Evolutionary conservation across 352 stramenopile genomes (phyloP).

Genomic region (Pythium guiyangense): DNA sequence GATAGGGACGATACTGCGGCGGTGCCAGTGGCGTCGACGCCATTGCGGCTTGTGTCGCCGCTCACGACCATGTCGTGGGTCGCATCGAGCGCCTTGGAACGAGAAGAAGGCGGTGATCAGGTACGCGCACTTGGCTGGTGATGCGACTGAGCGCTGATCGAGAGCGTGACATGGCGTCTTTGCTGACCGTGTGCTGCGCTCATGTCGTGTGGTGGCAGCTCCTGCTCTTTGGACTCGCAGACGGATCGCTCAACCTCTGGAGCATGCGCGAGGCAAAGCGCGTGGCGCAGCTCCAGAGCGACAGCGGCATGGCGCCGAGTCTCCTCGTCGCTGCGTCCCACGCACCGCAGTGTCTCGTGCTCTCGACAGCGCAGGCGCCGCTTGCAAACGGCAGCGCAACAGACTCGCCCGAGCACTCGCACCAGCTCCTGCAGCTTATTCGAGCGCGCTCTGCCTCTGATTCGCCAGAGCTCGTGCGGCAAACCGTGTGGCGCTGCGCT

Average conservation of each 20-base stretch:
- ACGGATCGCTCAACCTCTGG: conserved; percentile 13
- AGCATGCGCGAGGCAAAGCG: conserved; percentile 2
- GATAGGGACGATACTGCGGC: neutral
- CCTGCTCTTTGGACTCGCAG: conserved; percentile 10
- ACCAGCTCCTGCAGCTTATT: too few species aligned
- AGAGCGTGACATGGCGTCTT: too few species aligned
- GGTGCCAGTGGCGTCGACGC: neutral
- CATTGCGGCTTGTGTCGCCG: conserved; percentile 1
- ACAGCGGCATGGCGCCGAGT: neutral
- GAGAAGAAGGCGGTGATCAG: neutral
- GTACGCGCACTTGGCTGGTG: conserved; percentile 2
- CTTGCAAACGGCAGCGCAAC: too few species aligned
- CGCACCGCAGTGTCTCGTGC: too few species aligned
- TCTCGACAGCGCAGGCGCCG: too few species aligned
- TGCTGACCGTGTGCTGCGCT: too few species aligned
- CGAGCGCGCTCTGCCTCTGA: neutral
- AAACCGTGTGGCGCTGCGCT: neutral
- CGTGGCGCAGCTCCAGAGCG: neutral
- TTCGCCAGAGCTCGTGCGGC: neutral
- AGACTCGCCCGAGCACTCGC: too few species aligned
- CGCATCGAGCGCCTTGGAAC: neutral
- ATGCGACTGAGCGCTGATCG: neutral
- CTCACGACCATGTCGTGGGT: conserved; percentile 8
- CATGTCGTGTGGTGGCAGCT: neutral
- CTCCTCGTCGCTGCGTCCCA: neutral